Base-by-base conservation (phyloP, 1,139 yeast genomes). In the Hansenula sp. region DNA sequence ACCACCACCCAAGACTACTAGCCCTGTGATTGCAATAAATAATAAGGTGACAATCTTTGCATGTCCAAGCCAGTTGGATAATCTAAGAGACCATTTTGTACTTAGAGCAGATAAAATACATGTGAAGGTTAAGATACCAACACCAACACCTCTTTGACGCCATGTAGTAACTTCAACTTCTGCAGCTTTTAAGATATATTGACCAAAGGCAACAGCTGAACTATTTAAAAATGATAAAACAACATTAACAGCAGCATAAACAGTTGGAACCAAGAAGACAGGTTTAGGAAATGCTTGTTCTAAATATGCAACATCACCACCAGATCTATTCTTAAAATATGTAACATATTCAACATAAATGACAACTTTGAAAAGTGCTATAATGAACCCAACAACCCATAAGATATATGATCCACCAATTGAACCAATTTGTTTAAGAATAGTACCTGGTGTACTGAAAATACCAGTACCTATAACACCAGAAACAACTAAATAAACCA, bases 391-490 rank as follows among this genome's bases (percentile, higher is more conserved):
- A 26, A 57, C 52, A 2, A 65, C 52, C 74, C 75, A 69, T 20
- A 69, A 52, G 4, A 69, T 62, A 40, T 69, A 69, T n/a, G 68
- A 54, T 13, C 71, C 63, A 29, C 74, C 74, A 35, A 69, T 52
- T 2, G 71, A 65, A 1, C 74, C 73, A 44, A 68, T 61, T 2
- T 69, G 61, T 16, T 54, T 56, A 9, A 68, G 47, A 32, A 68
- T 53, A 2, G 64, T 46, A 1, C 64, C 68, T 5, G 74, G 74
- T 0, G 72, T 67, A n/a, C 63, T 57, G 49, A 69, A 70, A 33
- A 69, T 69, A 53, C 74, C 75, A 1, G 75, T 70, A 42, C 75
- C 75, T 31, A 70, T 62, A 32, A 69, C 64, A 37, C 74, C 73
- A 36, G 66, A 69, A 32, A 69, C 55, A 25, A 63, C 58, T 38